Evolutionary conservation across 1,284 basidiomycete genomes (phyloP), one percentile per base, ranked within the genome.

Genomic region (Coniophora puteana): DNA sequence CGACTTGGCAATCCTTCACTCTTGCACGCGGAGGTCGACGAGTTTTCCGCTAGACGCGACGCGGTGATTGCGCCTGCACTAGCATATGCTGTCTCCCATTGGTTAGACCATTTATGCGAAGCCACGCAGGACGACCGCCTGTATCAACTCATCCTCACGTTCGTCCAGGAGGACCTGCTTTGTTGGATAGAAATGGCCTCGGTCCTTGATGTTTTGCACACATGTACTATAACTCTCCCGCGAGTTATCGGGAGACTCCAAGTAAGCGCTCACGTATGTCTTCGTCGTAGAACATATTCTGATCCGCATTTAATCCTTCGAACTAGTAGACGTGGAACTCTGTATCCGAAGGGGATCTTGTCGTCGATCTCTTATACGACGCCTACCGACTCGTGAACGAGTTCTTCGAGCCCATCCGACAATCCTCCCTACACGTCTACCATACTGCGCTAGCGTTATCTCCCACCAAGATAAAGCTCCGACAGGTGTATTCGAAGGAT

Each of bases 81-180:
- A 20, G 48, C 34, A 12, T 55, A 55, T 30, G 53, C 53, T 27
- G 57, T 55, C 24, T 51, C 55, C 14, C 47, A 51, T 41, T 55
- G 51, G 29, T 31, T 46, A 14, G 35, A 49, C 12, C 53, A 55
- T 43, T 26, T 55, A 12, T 46, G 44, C 6, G 38, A 36, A 10
- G 41, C 52, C 17, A 38, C 35, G 12, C 36, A 35, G 24, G 29
- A 45, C 24, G 32, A 4, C 13, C 30, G 2, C 23, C 31, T 23
- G 21, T 36, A 55, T 17, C 24, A 36, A 5, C 18, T 30, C 3
- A 45, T 57, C 13, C 4, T 55, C 21, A 25, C 34, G 1, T 30
- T 29, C 36, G 32, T 55, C 25, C 48, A 49, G 29, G 27, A 17
- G 7, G n/a, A n/a, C n/a, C n/a, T n/a, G n/a, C n/a, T n/a, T n/a